Percentiles rank a stretch among this genome's conserved stretches.
Evolutionary conservation across 2,329 filamentous ascomycete genomes (phyloP).

Genomic region (Calonectria ilicicola): DNA sequence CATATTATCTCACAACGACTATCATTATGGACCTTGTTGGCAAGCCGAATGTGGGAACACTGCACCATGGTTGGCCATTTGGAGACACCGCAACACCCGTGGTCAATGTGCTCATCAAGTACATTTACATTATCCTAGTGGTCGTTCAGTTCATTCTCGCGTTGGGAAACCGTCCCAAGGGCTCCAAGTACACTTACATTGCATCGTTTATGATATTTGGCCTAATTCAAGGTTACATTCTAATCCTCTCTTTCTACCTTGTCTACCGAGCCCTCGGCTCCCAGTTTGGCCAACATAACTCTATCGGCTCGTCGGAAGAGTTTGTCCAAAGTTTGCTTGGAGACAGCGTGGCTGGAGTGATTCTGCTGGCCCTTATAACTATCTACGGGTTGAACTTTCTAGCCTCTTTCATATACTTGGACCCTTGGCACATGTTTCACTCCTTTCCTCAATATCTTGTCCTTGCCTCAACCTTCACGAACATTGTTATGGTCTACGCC

Average conservation of each 20-base stretch:
- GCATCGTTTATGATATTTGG: conserved; percentile 89
- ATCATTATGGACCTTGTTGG: conserved; percentile 99
- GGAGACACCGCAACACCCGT: conserved; percentile 88
- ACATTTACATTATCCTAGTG: conserved; percentile 90
- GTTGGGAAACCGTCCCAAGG: conserved; percentile 96
- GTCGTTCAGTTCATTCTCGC: conserved; percentile 96
- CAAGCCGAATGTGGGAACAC: conserved; percentile 65
- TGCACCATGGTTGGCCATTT: conserved; percentile 85
- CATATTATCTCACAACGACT: conserved; percentile 97
- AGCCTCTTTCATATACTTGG: conserved; percentile 96
- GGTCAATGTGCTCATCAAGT: conserved; percentile 91
- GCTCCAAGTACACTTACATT: conserved; percentile 92
- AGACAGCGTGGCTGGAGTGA: conserved; percentile 84
- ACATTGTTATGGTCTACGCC: too few relatives aligned
- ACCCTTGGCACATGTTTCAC: conserved; percentile 99
- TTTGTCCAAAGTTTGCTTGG: conserved; percentile 88
- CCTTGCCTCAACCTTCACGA: conserved; percentile 97
- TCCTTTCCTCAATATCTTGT: conserved; percentile 94
- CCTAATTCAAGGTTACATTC: conserved; percentile 89
- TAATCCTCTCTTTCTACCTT: conserved; percentile 88
- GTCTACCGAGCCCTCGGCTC: conserved; percentile 83
- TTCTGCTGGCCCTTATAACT: conserved; percentile 90
- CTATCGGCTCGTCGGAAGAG: conserved; percentile 71
- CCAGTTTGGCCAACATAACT: conserved; percentile 69
- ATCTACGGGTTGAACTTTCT: conserved; percentile 98